Evolutionary conservation across 768 basidiomycete genomes (phyloP).

Genomic region (Boletus vinaceobasis): DNA sequence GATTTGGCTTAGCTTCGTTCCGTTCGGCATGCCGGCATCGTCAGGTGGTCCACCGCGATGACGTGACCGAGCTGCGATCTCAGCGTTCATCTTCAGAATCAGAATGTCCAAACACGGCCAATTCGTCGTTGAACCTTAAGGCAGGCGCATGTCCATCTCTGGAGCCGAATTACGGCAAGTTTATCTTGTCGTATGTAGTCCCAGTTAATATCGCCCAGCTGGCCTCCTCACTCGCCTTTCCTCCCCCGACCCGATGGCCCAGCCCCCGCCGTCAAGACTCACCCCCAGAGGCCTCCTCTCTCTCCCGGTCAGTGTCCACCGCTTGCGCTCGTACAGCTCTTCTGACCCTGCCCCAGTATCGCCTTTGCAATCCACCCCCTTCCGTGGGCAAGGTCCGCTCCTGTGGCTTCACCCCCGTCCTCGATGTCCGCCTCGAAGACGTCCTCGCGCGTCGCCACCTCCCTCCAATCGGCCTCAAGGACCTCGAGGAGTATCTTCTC

Average conservation of each 20-base stretch:
- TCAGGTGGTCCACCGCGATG: slow-evolving; percentile 4
- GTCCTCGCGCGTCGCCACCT: slow-evolving; percentile 73
- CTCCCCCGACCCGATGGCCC: slow-evolving; percentile 16
- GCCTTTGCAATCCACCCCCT: slow-evolving; percentile 67
- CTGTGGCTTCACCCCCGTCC: slow-evolving; percentile 63
- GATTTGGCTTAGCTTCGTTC: slow-evolving; percentile 5
- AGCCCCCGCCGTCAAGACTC: slow-evolving; percentile 32
- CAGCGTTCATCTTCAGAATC: slow-evolving; percentile 3
- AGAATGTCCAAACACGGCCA: neutral
- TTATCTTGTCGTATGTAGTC: slow-evolving; percentile 7
- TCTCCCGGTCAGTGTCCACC: slow-evolving; percentile 34
- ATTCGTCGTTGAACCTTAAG: slow-evolving; percentile 3
- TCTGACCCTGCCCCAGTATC: slow-evolving; percentile 26
- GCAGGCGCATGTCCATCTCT: slow-evolving; percentile 2
- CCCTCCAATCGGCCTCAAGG: slow-evolving; percentile 74
- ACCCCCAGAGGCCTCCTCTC: slow-evolving; percentile 33
- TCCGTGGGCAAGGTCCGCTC: slow-evolving; percentile 67
- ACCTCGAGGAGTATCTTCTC: slow-evolving; percentile 77
- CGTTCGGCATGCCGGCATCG: slow-evolving; percentile 2
- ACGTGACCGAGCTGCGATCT: slow-evolving; percentile 14
- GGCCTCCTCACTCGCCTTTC: neutral
- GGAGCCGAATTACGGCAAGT: slow-evolving; percentile 6
- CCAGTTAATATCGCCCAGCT: neutral
- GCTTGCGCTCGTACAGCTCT: fast-evolving
- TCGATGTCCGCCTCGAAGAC: slow-evolving; percentile 68